Base-by-base conservation (phyloP, 2,329 filamentous ascomycete species). In the Aspergillus terreus region DNA sequence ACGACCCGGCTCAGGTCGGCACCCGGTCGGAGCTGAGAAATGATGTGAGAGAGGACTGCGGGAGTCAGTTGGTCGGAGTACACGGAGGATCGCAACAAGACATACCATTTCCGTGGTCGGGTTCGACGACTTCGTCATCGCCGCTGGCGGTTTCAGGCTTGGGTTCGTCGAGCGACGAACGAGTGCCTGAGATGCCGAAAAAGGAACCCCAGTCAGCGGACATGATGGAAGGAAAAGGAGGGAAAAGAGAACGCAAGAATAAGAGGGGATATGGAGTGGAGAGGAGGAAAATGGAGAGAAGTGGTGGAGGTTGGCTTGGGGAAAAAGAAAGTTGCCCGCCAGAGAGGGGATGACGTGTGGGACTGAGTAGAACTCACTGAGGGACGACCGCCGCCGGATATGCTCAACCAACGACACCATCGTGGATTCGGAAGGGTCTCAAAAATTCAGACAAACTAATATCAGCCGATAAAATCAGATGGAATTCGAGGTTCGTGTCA, bases 1-100 rank as follows among this genome's bases (percentile, higher is more conserved):
- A 94, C 92, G 56, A 99, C 92, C 63, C 92, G 84, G 73, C 91
- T 96, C 62, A 99, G 79, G 71, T 99, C 94, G 64, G 94, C 94
- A 59, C 94, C 94, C 11, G 94, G 94, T 57, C 94, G 88, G 57
- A 99, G 81, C 76, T 99, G 94, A 47, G 92, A 95, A 68, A 99
- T 97, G 74, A 99, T 95, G 75, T 97, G 92, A 53, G 86, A 89
- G 61, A 99, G 87, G 66, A 99, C 94, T 96, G 67, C 46, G 30
- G 7, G 10, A 21, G 46, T 58, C 30, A 58, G 53, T 43, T 21
- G n/a, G 7, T n/a, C 14, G 12, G 35, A 38, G 6, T n/a, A n/a
- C 14, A 38, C 6, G 12, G 35, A 38, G 17, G 23, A 23, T 36
- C 17, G n/a, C 10, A 5, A 15, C 41, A 19, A 53, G 25, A 53